These are phyloP conservation scores for Trametes punicea DNA, from an alignment of 768 basidiomycete species.

Conservation along the genomic window DNA sequence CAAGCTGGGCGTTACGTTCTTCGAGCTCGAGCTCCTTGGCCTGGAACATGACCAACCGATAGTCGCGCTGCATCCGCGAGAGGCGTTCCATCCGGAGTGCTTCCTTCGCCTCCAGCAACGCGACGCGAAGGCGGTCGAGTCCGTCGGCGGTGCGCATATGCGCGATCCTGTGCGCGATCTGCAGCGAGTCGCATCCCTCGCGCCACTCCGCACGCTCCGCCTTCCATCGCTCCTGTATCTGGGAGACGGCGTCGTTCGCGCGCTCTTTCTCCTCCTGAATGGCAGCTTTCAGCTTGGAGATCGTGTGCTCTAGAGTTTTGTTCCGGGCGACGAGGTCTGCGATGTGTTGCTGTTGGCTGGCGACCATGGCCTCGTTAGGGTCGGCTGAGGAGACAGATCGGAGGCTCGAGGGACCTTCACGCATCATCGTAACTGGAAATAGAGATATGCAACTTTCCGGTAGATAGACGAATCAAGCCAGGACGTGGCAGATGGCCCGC, in stretches of 20 bases:
- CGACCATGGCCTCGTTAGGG: conserved; percentile 44
- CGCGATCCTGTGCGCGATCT: conserved; percentile 62
- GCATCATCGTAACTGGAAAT: not conserved
- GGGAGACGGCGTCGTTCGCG: conserved; percentile 38
- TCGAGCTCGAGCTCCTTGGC: conserved; percentile 60
- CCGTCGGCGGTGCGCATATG: conserved; percentile 53
- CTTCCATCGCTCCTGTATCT: conserved; percentile 48
- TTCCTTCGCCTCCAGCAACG: conserved; percentile 54
- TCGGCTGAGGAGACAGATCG: not conserved
- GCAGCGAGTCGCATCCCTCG: conserved; percentile 58
- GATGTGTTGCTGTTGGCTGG: conserved; percentile 65
- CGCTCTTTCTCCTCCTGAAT: conserved; percentile 42
- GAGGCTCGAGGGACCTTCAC: not conserved
- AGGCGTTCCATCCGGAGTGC: conserved; percentile 54
- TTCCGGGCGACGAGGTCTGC: conserved; percentile 70
- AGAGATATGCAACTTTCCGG: not conserved
- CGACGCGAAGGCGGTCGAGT: conserved; percentile 50
- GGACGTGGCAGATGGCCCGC: too few species aligned
- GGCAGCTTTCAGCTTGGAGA: conserved; percentile 52
- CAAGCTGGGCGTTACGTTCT: conserved; percentile 46
- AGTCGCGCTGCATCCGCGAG: conserved; percentile 59
- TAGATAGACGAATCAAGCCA: not conserved
- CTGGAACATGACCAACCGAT: conserved; percentile 65
- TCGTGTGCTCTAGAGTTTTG: conserved; percentile 58
- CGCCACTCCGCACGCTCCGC: conserved; percentile 57